Base-by-base conservation (phyloP, 1,139 yeast species). In the Hemisphaericaspora xylofermentans region DNA sequence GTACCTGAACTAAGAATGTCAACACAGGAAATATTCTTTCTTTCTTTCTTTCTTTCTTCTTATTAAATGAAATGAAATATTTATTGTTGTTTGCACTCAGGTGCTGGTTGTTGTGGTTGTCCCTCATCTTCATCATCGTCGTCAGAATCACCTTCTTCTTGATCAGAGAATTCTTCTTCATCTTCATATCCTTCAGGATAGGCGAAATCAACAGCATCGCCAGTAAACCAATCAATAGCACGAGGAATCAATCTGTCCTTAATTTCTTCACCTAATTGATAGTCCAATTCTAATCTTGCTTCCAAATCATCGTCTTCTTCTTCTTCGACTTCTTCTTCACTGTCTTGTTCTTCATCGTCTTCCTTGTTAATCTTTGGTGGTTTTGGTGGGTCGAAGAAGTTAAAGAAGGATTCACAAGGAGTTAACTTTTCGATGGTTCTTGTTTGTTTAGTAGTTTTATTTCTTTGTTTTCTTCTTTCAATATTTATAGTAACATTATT, bases 201-300 rank as follows among this genome's bases (percentile, higher is more conserved):
- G 29, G 72, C 80, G 50, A 65, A 76, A 40, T 76, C 80, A 44
- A 91, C 78, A n/a, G 98, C 98, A 52, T 86, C 89, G 39, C 98
- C 98, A 14, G 98, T 91, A 64, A 88, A 93, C 98, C 98, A 93
- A 65, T 91, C 97, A 56, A 93, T 80, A 42, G 98, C 98, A 58
- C 96, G 82, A 50, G 98, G 97, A 52, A 93, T 85, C 61, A 93
- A 78, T 64, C 94, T 84, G 64, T 94, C 98, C 72, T 94, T 93
- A 63, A 93, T 82, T 59, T 89, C 94, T 68, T 93, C 99, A 47
- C 98, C 99, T 51, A 91, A 75, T 60, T 91, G 95, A 70, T 93
- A 94, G 68, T 93, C 99, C 57, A 87, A 73, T 56, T 91, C 97
- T 56, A 93, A 78, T 60, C 88, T 80, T 43, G 81, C 85, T 62